A percentile compares a stretch with the other conserved stretches of the same genome.
Evolutionary conservation across 768 basidiomycete genomes (phyloP).

Genomic region (Russula foetens): DNA sequence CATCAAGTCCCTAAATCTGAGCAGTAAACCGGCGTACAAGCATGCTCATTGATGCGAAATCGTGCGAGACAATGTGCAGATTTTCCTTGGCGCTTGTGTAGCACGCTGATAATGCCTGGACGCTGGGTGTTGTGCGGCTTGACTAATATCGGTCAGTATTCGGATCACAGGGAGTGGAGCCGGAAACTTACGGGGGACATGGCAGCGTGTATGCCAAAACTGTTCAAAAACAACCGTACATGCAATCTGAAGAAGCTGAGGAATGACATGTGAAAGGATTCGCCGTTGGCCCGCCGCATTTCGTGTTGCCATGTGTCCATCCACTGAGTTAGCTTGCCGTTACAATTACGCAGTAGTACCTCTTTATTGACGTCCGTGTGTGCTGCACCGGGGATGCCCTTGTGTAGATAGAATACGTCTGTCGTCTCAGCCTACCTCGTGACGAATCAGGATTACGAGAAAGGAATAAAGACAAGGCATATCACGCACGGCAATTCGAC

Average conservation of each 20-base stretch:
- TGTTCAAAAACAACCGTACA: conserved; percentile 76
- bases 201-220: conserved; percentile 66
- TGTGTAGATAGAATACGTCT: conserved; percentile 56
- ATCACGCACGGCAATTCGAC: conserved; percentile 64
- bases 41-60: conserved; percentile 66
- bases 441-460: not conserved
- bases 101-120: conserved; percentile 63
- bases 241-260: conserved; percentile 70
- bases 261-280: conserved; percentile 69
- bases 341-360: conserved; percentile 61
- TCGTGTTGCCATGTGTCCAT: conserved; percentile 61
- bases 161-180: conserved; percentile 1
- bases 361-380: conserved; percentile 68
- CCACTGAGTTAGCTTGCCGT: conserved; percentile 67
- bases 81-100: conserved; percentile 67
- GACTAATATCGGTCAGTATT: conserved; percentile 31
- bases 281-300: conserved; percentile 66
- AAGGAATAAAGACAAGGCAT: not conserved
- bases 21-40: conserved; percentile 39
- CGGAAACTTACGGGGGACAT: conserved; percentile 42
- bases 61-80: conserved; percentile 61
- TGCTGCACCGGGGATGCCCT: conserved; percentile 34
- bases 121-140: conserved; percentile 49
- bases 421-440: conserved; percentile 61
- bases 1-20: not conserved